These are phyloP conservation scores for Aspergillus niger DNA, from an alignment of 2,329 filamentous ascomycete species.

Conservation along the genomic window DNA sequence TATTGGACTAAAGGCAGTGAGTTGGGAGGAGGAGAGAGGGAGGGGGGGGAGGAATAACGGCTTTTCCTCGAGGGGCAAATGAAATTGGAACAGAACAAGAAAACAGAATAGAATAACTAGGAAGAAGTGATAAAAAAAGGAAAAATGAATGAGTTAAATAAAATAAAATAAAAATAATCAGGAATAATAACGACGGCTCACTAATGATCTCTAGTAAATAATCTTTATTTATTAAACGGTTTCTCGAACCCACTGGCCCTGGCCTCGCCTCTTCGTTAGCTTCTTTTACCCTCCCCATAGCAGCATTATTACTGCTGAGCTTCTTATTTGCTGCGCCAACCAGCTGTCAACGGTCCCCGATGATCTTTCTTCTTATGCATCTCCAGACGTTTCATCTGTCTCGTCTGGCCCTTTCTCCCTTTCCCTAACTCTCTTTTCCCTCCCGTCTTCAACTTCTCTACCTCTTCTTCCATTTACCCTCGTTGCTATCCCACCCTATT, in stretches of 20 bases:
- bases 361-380: conserved; percentile 30
- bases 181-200: conserved; percentile 11
- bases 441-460: conserved; percentile 6
- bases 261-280: conserved; percentile 21
- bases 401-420: conserved; percentile 14
- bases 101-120: background rate
- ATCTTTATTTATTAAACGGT: conserved; percentile 17
- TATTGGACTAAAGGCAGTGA: too few relatives aligned
- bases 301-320: conserved; percentile 18
- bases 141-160: conserved; percentile 12
- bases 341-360: conserved; percentile 27
- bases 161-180: conserved; percentile 16
- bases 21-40: too few relatives aligned
- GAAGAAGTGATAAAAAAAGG: background rate
- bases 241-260: conserved; percentile 23
- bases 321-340: conserved; percentile 26
- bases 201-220: conserved; percentile 12
- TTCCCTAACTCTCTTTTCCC: conserved; percentile 17
- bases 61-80: background rate
- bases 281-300: conserved; percentile 14
- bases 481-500: background rate
- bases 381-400: conserved; percentile 27
- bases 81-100: too few relatives aligned
- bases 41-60: background rate
- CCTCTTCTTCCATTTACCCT: background rate